Base-by-base conservation (phyloP, 331 rosid genomes). In the Arachis monticola region DNA sequence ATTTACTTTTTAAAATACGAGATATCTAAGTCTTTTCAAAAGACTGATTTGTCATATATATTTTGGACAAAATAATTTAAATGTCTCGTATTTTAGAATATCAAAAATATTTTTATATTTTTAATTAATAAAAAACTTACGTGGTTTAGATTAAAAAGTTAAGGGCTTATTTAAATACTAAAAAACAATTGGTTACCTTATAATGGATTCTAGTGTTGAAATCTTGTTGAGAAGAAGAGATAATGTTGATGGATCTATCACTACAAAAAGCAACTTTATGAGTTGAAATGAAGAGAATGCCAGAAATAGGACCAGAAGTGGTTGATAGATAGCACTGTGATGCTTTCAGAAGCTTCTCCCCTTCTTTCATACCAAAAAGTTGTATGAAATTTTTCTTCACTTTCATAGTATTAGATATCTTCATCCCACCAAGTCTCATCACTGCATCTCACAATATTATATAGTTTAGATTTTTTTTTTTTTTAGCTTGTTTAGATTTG, bases 331-430 rank as follows among this genome's bases (percentile, higher is more conserved):
- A 67, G 42, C 83, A 74, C 1, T 80, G 76, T 14, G 67, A 73
- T 17, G 79, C 79, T 17, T 80, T 74, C 60, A 80, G 3, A 7
- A 74, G 30, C 41, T 67, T 67, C 79, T 80, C 79, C 45, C 61
- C 85, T 83, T 87, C 86, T 6, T 27, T 46, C 2, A 83, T 70
- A 8, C 88, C 67, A 71, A 85, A 89, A 4, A 72, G 27, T 9
- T 81, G 78, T 70, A 78, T 81, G 40, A 84, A 86, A 10, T 78
- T 63, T 44, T 86, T 86, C 70, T 67, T 79, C 55, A 88, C 89
- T 67, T 81, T 86, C 14, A 90, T 70, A 0, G 88, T 84, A 62
- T 86, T 90, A 48, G 81, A 72, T 35, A 89, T 80, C 78, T 85
- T 89, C 1, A 85, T 72, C 30, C 88, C 87, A 8, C 38, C 38